Evolutionary conservation across 768 basidiomycete genomes (phyloP), one percentile per base, ranked within the genome.

Genomic region (Suillus occidentalis): DNA sequence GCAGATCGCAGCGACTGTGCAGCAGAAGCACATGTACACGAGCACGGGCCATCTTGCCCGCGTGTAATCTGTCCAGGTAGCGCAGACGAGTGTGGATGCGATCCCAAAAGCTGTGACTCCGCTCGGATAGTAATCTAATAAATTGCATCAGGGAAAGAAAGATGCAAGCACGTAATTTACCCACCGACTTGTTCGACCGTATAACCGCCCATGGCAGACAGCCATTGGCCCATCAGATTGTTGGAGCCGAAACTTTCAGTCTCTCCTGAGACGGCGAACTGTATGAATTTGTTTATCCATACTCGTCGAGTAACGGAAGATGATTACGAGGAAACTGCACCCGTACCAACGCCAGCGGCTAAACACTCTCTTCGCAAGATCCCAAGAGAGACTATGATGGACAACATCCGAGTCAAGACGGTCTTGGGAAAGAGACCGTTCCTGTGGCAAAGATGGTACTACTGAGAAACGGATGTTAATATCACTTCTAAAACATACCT

Each of bases 141-240:
- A 16, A 45, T 78, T n/a, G 72, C 70, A 73, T 40, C 42, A 60
- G 49, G 61, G 18, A 62, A 18, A 25, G 61, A 39, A 42, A 55
- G 37, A 61, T 37, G 28, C 61, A 36, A 36, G 10, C 31, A 55
- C 53, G 45, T 57, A 4, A 62, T 28, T 50, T 28, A 72, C 74
- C 34, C 62, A 85, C 86, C 85, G 7, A 84, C 84, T 72, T 89
- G 86, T 66, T 87, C 85, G 4, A 89, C 83, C 13, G 86, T 83
- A 70, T 85, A 89, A 6, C 84, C 85, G 10, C 86, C 84, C 16
- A 85, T 80, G 14, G 85, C 82, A 69, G 86, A 86, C 50, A 89
- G 78, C 85, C 87, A 89, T 72, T 89, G 88, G 12, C 88, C 87
- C 89, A 89, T 90, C 45, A 89, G 74, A 75, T 89, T 89, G 70